These are phyloP conservation scores for Pseudogymnoascus sp. DNA, from an alignment of 2,329 filamentous ascomycete species.

Conservation along the genomic window DNA sequence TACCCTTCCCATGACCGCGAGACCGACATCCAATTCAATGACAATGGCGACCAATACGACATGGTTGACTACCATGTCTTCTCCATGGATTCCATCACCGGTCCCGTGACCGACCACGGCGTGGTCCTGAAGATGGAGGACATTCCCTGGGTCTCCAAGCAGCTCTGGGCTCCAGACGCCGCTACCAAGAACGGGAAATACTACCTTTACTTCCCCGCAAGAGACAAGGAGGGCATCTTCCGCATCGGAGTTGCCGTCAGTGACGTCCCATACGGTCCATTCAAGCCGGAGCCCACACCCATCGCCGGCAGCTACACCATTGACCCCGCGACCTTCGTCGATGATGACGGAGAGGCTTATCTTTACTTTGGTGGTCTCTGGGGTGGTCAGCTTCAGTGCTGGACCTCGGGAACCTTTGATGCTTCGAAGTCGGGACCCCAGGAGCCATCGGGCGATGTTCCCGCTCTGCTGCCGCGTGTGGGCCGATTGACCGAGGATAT, in stretches of 20 bases:
- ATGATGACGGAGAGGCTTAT: conserved; percentile 59
- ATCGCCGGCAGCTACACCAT: conserved; percentile 67
- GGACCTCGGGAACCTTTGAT: conserved; percentile 51
- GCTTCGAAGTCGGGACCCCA: conserved; percentile 43
- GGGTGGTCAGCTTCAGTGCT: conserved; percentile 76
- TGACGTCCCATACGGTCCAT: conserved; percentile 59
- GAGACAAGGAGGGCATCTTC: conserved; percentile 62
- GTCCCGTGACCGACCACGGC: conserved; percentile 62
- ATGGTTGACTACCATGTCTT: conserved; percentile 77
- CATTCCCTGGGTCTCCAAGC: conserved; percentile 68
- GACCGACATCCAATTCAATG: conserved; percentile 66
- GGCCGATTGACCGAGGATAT: conserved; percentile 57
- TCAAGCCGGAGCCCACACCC: conserved; percentile 52
- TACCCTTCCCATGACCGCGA: conserved; percentile 76
- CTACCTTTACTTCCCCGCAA: conserved; percentile 70
- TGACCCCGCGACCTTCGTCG: conserved; percentile 68
- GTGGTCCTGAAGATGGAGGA: conserved; percentile 56
- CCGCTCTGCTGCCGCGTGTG: conserved; percentile 58
- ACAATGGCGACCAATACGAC: conserved; percentile 78
- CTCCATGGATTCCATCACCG: conserved; percentile 44
- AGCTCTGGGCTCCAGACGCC: conserved; percentile 75
- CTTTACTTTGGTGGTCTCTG: conserved; percentile 73
- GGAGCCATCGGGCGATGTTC: conserved; percentile 50
- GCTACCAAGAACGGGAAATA: conserved; percentile 61
- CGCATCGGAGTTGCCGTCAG: conserved; percentile 63